phyloP scores from a whole-genome alignment of 257 asterid genomes.

The Solanum rostratum region DNA sequence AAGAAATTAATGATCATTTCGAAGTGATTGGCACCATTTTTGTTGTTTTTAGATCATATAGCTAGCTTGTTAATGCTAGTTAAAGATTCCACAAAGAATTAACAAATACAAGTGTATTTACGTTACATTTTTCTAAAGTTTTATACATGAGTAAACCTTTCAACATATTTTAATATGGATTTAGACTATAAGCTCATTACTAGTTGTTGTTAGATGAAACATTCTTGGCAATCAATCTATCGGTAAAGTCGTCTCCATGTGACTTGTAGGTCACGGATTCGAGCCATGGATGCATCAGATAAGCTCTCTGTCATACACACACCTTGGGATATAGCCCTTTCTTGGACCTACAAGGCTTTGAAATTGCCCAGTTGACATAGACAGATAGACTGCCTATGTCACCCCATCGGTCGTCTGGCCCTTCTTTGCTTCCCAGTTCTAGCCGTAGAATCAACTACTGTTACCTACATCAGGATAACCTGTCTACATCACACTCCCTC shows the following conservation, averaged over 20 bases:
- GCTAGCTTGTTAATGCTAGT: background rate
- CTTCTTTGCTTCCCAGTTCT: background rate
- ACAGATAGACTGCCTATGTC: background rate
- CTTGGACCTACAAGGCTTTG: background rate
- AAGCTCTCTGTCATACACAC: background rate
- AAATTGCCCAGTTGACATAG: background rate
- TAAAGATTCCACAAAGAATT: background rate
- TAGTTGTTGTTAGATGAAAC: background rate
- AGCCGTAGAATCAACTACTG: background rate
- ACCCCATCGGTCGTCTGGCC: background rate
- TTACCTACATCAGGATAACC: background rate
- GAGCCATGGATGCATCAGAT: background rate
- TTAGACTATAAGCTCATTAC: background rate
- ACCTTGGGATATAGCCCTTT: background rate
- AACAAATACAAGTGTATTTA: background rate
- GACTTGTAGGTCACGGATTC: background rate
- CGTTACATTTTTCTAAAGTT: background rate
- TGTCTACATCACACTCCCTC: background rate
- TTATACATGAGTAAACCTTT: background rate
- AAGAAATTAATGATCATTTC: background rate
- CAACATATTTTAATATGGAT: background rate
- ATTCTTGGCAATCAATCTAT: background rate
- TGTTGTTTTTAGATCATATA: background rate
- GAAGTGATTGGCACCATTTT: background rate
- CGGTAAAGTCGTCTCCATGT: background rate